Conservation (phyloP, 208 protist species). For the Acanthamoeba castellanii region DNA sequence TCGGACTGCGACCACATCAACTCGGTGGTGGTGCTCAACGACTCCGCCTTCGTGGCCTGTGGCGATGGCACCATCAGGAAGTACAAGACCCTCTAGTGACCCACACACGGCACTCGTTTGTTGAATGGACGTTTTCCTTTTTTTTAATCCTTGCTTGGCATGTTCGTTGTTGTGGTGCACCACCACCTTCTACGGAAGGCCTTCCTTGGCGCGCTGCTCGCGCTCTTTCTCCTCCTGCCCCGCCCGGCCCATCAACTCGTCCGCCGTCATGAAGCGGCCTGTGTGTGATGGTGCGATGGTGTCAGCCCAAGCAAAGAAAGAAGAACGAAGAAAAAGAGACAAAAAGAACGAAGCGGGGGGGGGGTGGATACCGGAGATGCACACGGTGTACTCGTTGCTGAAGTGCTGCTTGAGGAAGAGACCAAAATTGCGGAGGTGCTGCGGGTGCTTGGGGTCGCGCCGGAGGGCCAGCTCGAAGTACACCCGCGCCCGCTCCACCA, state of each 20-base stretch:
- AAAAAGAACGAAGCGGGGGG: background rate
- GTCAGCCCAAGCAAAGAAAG: background rate
- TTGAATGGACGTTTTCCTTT: too few relatives aligned
- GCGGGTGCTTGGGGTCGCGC: slow-evolving; percentile 10
- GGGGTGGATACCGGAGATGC: background rate
- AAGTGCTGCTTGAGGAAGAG: slow-evolving; percentile 68
- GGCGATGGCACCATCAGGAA: slow-evolving; percentile 28
- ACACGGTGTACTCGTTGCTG: slow-evolving; percentile 6
- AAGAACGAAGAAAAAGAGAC: background rate
- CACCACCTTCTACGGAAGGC: background rate
- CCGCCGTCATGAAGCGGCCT: background rate
- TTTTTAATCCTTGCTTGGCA: too few relatives aligned
- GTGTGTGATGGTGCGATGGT: too few relatives aligned
- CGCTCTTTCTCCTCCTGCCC: slow-evolving; percentile 18
- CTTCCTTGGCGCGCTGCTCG: slow-evolving; percentile 6
- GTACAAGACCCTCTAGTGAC: slow-evolving; percentile 17
- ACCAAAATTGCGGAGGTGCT: slow-evolving; percentile 64
- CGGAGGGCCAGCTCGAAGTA: slow-evolving; percentile 31
- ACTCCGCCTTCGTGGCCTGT: slow-evolving; percentile 25
- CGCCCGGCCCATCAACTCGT: slow-evolving; percentile 30
- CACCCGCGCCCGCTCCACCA: slow-evolving; percentile 28
- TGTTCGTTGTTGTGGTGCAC: too few relatives aligned
- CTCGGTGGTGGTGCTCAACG: slow-evolving; percentile 4
- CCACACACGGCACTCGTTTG: too few relatives aligned
- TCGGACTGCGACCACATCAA: slow-evolving; percentile 59